These are phyloP conservation scores for Peronosclerospora sorghi DNA, from an alignment of 352 stramenopile species.

Conservation along the genomic window DNA sequence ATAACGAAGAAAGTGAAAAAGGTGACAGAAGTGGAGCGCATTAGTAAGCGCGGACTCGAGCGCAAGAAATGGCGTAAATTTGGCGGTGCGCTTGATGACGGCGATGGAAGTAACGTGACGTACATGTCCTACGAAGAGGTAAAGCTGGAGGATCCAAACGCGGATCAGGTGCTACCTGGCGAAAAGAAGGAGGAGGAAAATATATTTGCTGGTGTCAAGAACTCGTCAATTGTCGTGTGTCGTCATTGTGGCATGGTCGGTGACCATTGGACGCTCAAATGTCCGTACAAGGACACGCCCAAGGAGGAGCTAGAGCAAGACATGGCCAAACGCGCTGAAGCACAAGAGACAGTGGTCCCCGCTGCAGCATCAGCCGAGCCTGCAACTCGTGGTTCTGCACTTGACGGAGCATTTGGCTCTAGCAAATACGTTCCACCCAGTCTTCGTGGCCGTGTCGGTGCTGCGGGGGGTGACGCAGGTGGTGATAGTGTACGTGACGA, in stretches of 20 bases:
- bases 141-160: constrained; percentile 73
- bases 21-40: constrained; percentile 65
- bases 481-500: constrained; percentile 38
- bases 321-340: constrained; percentile 43
- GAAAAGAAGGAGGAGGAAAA: constrained; percentile 86
- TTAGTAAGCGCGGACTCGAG: constrained; percentile 78
- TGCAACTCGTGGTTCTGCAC: constrained; percentile 32
- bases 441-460: constrained; percentile 45
- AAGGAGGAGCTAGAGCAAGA: constrained; percentile 69
- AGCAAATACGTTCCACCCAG: constrained; percentile 83
- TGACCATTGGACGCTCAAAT: constrained; percentile 87
- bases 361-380: constrained; percentile 17
- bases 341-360: constrained; percentile 11
- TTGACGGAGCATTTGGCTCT: constrained; percentile 66
- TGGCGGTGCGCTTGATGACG: constrained; percentile 52
- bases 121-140: constrained; percentile 81
- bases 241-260: constrained; percentile 86
- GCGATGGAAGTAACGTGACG: constrained; percentile 79
- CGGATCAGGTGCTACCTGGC: constrained; percentile 72
- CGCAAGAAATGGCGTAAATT: constrained; percentile 83
- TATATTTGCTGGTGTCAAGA: constrained; percentile 80
- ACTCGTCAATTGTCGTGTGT: constrained; percentile 84
- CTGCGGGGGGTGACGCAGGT: constrained; percentile 21
- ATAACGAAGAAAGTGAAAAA: constrained; percentile 87
- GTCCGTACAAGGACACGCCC: constrained; percentile 84